A percentile compares a stretch with the other conserved stretches of the same genome.
These are phyloP conservation scores for Zygotorulaspora danielsina DNA, from an alignment of 805 yeast species.

Conservation along the genomic window DNA sequence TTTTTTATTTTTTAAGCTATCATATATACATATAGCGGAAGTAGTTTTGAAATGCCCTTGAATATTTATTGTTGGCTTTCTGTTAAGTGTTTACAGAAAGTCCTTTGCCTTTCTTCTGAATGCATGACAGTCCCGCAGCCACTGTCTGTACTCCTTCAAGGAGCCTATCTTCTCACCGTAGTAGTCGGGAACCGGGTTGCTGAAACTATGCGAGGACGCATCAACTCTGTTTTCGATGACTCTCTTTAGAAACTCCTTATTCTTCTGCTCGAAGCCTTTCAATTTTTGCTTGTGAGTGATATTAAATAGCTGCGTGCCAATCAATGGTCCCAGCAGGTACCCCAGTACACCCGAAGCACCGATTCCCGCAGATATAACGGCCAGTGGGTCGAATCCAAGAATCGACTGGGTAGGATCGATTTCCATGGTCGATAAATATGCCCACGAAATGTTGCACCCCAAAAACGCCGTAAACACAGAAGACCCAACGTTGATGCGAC, in stretches of 20 bases:
- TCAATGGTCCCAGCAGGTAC: slow-evolving; percentile 72
- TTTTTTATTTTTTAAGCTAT: slow-evolving; percentile 1
- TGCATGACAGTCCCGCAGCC: slow-evolving; percentile 94
- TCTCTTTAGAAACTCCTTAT: slow-evolving; percentile 68
- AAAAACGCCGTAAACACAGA: slow-evolving; percentile 63
- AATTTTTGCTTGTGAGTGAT: slow-evolving; percentile 46
- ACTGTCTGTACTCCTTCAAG: slow-evolving; percentile 79
- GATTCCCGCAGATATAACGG: slow-evolving; percentile 72
- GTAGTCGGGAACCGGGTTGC: slow-evolving; percentile 97
- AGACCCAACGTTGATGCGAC: slow-evolving; percentile 61
- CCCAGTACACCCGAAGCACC: slow-evolving; percentile 72
- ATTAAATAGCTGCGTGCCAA: slow-evolving; percentile 70
- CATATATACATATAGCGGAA: slow-evolving; percentile 1
- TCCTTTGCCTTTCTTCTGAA: slow-evolving; percentile 78
- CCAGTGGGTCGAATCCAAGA: slow-evolving; percentile 85
- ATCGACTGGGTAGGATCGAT: slow-evolving; percentile 83
- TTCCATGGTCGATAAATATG: slow-evolving; percentile 71
- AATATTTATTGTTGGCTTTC: neutral
- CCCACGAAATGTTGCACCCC: slow-evolving; percentile 68
- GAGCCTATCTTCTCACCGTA: slow-evolving; percentile 95
- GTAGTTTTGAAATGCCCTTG: slow-evolving; percentile 1
- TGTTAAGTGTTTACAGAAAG: slow-evolving; percentile 44
- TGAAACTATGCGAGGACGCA: slow-evolving; percentile 82
- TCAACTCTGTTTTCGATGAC: slow-evolving; percentile 80
- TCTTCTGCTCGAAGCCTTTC: slow-evolving; percentile 52